Evolutionary conservation across 2,329 filamentous ascomycete species (phyloP).

Genomic region (Graphilbum fragrans): DNA sequence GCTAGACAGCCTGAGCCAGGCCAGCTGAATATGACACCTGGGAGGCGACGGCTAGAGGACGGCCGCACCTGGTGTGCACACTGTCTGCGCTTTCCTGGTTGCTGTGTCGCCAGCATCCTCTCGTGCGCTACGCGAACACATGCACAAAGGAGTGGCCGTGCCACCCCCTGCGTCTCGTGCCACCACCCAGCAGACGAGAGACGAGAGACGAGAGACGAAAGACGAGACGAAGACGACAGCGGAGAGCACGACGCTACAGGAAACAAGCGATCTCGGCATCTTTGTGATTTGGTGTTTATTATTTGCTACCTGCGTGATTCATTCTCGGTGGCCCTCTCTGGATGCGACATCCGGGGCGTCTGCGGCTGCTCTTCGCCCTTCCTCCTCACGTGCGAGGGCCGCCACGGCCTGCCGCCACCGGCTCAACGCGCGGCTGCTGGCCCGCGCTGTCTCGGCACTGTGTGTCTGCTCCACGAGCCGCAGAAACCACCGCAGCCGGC

Average conservation of each 20-base stretch:
- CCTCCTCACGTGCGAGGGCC: not conserved
- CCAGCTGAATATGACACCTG: not conserved
- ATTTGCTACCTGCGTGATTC: too few species aligned
- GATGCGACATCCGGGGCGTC: not conserved
- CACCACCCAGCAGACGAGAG: too few species aligned
- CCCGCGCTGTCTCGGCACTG: constrained; percentile 10
- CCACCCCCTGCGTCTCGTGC: too few species aligned
- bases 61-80: not conserved
- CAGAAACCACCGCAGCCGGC: constrained; percentile 23
- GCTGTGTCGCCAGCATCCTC: not conserved
- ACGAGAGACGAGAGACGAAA: too few species aligned
- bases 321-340: too few species aligned
- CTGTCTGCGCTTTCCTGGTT: not conserved
- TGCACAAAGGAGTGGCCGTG: not conserved
- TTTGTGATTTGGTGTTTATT: too few species aligned
- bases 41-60: not conserved
- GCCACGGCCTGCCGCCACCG: constrained; percentile 13
- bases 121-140: not conserved
- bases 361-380: not conserved
- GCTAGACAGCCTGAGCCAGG: not conserved
- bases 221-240: not conserved
- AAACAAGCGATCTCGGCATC: not conserved
- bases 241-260: too few species aligned
- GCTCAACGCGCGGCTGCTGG: constrained; percentile 12
- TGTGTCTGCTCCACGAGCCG: constrained; percentile 16